Evolutionary conservation across 2,329 filamentous ascomycete species (phyloP).

Genomic region (Nigrospora oryzae): DNA sequence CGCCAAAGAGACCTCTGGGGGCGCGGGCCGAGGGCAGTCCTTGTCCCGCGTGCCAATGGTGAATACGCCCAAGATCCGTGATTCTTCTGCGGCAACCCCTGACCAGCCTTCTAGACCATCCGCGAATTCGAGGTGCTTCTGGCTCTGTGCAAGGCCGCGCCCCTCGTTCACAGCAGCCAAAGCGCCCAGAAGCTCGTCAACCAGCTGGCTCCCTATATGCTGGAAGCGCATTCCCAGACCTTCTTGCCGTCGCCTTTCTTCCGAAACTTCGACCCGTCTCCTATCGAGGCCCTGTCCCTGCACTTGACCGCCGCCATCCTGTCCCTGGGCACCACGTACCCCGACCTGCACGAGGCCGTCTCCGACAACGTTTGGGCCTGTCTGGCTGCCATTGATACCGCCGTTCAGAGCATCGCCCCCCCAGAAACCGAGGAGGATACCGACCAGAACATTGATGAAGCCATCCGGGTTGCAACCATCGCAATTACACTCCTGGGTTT

Average conservation of each 20-base stretch:
- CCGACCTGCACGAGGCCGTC: constrained; percentile 57
- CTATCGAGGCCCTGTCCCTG: constrained; percentile 76
- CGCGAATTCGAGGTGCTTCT: constrained; percentile 88
- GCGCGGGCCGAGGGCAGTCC: constrained; percentile 32
- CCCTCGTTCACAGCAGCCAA: constrained; percentile 59
- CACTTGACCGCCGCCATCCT: constrained; percentile 75
- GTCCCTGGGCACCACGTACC: constrained; percentile 67
- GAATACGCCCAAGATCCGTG: constrained; percentile 4
- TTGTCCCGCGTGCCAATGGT: constrained; percentile 55
- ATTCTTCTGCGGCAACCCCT: neutral
- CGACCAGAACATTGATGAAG: constrained; percentile 54
- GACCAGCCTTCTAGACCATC: constrained; percentile 51
- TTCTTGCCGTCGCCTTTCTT: constrained; percentile 78
- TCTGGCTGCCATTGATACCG: constrained; percentile 59
- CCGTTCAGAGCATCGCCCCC: constrained; percentile 45
- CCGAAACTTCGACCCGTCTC: constrained; percentile 74
- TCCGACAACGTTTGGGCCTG: constrained; percentile 63
- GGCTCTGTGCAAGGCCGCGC: constrained; percentile 83
- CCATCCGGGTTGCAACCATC: constrained; percentile 63
- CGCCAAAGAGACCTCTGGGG: constrained; percentile 38
- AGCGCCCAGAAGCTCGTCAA: constrained; percentile 71
- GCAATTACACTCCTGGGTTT: constrained; percentile 86
- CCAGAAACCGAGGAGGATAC: constrained; percentile 47
- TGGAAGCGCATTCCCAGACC: constrained; percentile 72
- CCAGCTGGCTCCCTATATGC: constrained; percentile 76